phyloP scores from a whole-genome alignment of 2,329 filamentous ascomycete species.

The Sporothrix phasma region DNA sequence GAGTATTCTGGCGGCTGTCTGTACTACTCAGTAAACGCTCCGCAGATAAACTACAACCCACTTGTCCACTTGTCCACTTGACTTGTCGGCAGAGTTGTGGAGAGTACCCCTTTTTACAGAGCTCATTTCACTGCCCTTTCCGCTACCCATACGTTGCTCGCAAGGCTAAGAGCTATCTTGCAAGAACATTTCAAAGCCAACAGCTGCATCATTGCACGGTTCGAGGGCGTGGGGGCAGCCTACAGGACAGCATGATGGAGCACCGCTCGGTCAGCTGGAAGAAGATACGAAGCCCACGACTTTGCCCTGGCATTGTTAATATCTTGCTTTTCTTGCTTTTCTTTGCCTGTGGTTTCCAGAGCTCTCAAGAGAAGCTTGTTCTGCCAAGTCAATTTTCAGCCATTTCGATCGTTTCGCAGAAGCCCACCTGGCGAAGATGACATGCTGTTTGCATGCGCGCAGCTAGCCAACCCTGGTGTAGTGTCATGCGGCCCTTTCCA shows the following conservation, averaged over 20 bases:
- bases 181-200: too few relatives aligned
- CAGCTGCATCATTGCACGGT: too few relatives aligned
- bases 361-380: neutral
- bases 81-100: neutral
- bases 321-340: too few relatives aligned
- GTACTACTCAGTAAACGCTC: too few relatives aligned
- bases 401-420: neutral
- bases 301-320: too few relatives aligned
- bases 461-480: neutral
- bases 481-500: neutral
- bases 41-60: conserved; percentile 2
- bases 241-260: too few relatives aligned
- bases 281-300: neutral
- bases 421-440: neutral
- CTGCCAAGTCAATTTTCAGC: neutral
- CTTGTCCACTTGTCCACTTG: too few relatives aligned
- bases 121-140: neutral
- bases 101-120: neutral
- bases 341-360: neutral
- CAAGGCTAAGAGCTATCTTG: too few relatives aligned
- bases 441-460: neutral
- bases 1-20: too few relatives aligned
- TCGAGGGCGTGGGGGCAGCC: too few relatives aligned
- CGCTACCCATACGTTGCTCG: too few relatives aligned
- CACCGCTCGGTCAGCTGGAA: too few relatives aligned